A percentile compares a stretch with the other conserved stretches of the same genome.
These are phyloP conservation scores for Vitis labrusca DNA, from an alignment of 164 flowering plant species.

Conservation along the genomic window DNA sequence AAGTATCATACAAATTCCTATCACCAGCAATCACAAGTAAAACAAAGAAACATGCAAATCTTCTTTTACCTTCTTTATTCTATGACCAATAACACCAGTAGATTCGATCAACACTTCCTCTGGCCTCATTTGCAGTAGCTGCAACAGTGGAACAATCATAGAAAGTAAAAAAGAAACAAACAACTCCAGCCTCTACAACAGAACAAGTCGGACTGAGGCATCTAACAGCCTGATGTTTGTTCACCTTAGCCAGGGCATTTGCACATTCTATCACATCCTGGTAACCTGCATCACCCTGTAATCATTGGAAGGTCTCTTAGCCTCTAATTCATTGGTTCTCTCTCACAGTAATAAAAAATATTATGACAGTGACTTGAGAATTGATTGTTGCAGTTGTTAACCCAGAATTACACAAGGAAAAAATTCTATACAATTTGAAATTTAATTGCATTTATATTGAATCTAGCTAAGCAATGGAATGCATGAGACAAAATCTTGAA, in stretches of 20 bases:
- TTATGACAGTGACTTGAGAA: not conserved
- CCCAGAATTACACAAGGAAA: not conserved
- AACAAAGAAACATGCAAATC: not conserved
- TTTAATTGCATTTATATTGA: not conserved
- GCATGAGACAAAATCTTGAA: not conserved
- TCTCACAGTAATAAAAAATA: not conserved
- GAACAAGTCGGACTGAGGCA: not conserved
- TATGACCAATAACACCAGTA: slow-evolving; percentile 95
- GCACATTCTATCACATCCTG: slow-evolving; percentile 86
- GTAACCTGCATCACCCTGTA: slow-evolving; percentile 95
- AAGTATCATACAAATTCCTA: not conserved
- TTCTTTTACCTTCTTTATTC: slow-evolving; percentile 77
- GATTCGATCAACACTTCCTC: slow-evolving; percentile 85
- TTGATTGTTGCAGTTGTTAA: too few relatives aligned
- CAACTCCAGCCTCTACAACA: not conserved
- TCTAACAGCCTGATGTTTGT: not conserved
- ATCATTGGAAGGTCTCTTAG: slow-evolving; percentile 18
- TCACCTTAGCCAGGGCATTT: slow-evolving; percentile 66
- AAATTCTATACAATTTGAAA: not conserved
- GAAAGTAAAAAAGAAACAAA: not conserved
- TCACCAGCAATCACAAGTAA: not conserved
- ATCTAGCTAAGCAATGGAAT: not conserved
- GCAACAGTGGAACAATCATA: slow-evolving; percentile 14
- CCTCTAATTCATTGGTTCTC: not conserved
- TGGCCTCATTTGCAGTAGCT: slow-evolving; percentile 64